Conservation (phyloP, 352 stramenopile species). For the Phytopythium cucurbitacearum region DNA sequence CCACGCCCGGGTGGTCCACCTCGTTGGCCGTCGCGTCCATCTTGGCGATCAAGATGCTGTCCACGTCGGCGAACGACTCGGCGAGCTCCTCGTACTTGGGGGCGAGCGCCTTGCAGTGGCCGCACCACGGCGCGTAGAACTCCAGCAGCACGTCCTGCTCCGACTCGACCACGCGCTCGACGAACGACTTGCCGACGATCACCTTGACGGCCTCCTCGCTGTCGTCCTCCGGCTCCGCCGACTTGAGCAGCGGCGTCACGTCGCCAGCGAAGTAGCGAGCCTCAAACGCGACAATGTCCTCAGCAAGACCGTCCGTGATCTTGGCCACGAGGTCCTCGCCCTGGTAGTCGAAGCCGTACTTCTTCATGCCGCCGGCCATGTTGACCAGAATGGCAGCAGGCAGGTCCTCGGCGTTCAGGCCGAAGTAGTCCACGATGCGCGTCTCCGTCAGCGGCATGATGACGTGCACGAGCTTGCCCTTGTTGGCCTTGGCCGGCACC, state of each 20-base stretch:
- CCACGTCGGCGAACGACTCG: slow-evolving; percentile 84
- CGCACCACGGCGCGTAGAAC: slow-evolving; percentile 89
- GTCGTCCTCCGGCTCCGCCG: slow-evolving; percentile 87
- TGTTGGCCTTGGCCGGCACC: slow-evolving; percentile 60
- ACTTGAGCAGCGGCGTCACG: slow-evolving; percentile 90
- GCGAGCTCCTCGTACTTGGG: slow-evolving; percentile 90
- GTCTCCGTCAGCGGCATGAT: slow-evolving; percentile 85
- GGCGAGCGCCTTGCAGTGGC: slow-evolving; percentile 87
- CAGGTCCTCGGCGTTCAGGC: slow-evolving; percentile 81
- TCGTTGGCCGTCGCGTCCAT: slow-evolving; percentile 96
- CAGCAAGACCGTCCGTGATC: slow-evolving; percentile 36
- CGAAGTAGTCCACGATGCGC: slow-evolving; percentile 93
- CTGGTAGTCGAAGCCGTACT: slow-evolving; percentile 85
- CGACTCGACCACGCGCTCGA: slow-evolving; percentile 83
- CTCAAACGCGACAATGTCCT: slow-evolving; percentile 73
- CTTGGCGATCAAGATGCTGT: slow-evolving; percentile 93
- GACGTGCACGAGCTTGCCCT: slow-evolving; percentile 90
- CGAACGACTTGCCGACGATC: slow-evolving; percentile 91
- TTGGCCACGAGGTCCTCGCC: slow-evolving; percentile 71
- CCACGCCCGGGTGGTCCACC: slow-evolving; percentile 86
- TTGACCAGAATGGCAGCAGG: slow-evolving; percentile 87
- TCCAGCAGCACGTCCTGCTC: slow-evolving; percentile 90
- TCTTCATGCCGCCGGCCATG: slow-evolving; percentile 92
- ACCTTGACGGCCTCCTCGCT: slow-evolving; percentile 88
- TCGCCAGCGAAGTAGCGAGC: slow-evolving; percentile 83